Evolutionary conservation across 2,329 filamentous ascomycete species (phyloP), one percentile per base, ranked within the genome.

Genomic region (Myriosclerotinia curreyana): DNA sequence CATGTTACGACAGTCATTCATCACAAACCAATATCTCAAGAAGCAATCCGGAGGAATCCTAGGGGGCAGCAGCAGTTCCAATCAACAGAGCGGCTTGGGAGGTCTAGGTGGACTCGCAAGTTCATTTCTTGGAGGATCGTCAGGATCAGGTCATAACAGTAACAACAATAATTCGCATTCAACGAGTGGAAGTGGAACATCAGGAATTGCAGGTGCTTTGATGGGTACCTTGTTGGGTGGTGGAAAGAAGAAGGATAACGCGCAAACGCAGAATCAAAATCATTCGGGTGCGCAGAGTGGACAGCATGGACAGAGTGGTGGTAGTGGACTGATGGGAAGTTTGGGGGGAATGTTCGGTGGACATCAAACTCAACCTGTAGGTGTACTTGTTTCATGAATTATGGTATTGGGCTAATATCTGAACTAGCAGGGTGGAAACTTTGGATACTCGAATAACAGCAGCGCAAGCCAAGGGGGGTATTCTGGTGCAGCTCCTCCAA

Each of bases 401-500:
- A 15, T n/a, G n/a, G 20, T 28, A n/a, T 55, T 42, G 20, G 71
- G 76, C 62, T 66, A 55, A 67, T 40, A 17, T 42, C 52, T 59
- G 17, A 38, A 56, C 48, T 42, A 72, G 66, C 66, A 73, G 66
- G 77, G 78, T 66, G 81, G 85, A 68, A 83, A 82, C 71, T 91
- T 83, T 72, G 87, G 86, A 40, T 89, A 89, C 74, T 85, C 84
- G 28, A 83, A 83, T 70, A 74, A 79, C 28, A 67, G 79, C 28
- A 67, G 65, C 38, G 56, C 56, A 20, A 78, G 82, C 51, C 74
- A 80, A 66, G 82, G 83, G 52, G 79, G 80, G 46, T 91, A 90
- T 78, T 66, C 71, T 53, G 87, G 86, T 63, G 79, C 83, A 64
- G 84, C 86, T 48, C 88, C 88, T 15, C 83, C 85, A n/a, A 75